These are phyloP conservation scores for Casuarina equisetifolia DNA, from an alignment of 306 rosid genomes.

Conservation along the genomic window DNA sequence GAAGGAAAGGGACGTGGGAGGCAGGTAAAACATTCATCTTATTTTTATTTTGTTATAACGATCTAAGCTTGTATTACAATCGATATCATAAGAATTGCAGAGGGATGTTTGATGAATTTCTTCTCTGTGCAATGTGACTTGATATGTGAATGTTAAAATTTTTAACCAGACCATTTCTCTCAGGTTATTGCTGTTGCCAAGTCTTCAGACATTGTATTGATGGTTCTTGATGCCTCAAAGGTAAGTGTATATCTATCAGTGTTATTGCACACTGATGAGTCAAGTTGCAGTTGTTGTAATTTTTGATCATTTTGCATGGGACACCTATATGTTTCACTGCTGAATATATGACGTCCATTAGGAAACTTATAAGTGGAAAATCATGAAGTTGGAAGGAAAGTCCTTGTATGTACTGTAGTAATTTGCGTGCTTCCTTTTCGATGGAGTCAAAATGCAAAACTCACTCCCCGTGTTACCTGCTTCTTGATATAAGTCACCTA, in stretches of 20 bases:
- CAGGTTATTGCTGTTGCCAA: conserved; percentile 99
- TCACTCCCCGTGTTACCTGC: background rate
- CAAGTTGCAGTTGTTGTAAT: conserved; percentile 8
- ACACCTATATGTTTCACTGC: background rate
- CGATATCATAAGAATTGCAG: background rate
- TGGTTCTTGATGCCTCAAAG: conserved; percentile 98
- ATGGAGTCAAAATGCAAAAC: background rate
- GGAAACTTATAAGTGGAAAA: background rate
- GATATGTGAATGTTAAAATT: conserved; percentile 22
- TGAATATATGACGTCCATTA: background rate
- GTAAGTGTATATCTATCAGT: conserved; percentile 46
- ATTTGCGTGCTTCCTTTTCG: background rate
- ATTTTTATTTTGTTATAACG: conserved; percentile 19
- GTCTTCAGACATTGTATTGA: conserved; percentile 94
- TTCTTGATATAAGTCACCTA: background rate
- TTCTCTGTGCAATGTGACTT: conserved; percentile 16
- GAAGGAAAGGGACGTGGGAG: conserved; percentile 99
- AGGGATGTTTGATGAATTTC: background rate
- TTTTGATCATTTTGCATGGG: background rate
- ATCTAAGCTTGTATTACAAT: conserved; percentile 3
- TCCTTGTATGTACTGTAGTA: background rate
- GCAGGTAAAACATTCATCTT: conserved; percentile 59
- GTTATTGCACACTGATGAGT: conserved; percentile 21
- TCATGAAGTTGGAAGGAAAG: background rate
- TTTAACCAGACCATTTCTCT: conserved; percentile 25